Base-by-base conservation (phyloP, 495 filamentous ascomycete species). In the Chaetomidium leptoderma region DNA sequence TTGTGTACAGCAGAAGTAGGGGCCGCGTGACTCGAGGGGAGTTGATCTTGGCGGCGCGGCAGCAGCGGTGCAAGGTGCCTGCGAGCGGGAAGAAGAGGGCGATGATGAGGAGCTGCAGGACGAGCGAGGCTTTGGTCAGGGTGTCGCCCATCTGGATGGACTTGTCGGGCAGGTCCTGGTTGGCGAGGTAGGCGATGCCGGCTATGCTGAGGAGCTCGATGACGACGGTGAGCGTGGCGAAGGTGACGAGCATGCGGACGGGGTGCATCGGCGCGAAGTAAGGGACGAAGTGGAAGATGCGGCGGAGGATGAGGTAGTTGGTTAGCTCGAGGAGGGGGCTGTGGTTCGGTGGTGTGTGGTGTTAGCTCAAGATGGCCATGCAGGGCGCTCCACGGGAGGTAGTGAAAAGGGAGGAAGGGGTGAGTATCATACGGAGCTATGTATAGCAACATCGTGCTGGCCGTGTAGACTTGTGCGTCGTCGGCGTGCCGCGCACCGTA, bases 221-320 rank as follows among this genome's bases (percentile, higher is more conserved):
- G 44, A 30, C 24, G 26, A 26, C 26, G 24, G 44, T 17, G 26
- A 47, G 26, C 3, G 24, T 19, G 14, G 14, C 1, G 14, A 30
- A 27, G 16, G 6, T 5, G 24, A 30, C 14, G 27, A 47, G 14
- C 26, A 27, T 47, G 44, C 24, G 44, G 26, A 5, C 7, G 3
- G 44, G 44, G 44, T 47, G 44, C 26, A 47, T 47, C 1, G 44
- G 44, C 11, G 44, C 44, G 16, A n/a, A 47, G 44, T 47, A 47
- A 26, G 26, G 26, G 6, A 47, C 44, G 24, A 47, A 47, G 6
- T 29, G 13, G 27, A 47, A 47, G 26, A 30, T 1, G 24, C 44
- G 44, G 14, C 6, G 10, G 4, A 47, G 24, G 27, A 47, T 47
- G 5, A 30, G 26, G 24, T 47, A 16, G 26, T 47, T 47, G 26